Evolutionary conservation across 768 basidiomycete species (phyloP).

Genomic region (Pisolithus microcarpus): DNA sequence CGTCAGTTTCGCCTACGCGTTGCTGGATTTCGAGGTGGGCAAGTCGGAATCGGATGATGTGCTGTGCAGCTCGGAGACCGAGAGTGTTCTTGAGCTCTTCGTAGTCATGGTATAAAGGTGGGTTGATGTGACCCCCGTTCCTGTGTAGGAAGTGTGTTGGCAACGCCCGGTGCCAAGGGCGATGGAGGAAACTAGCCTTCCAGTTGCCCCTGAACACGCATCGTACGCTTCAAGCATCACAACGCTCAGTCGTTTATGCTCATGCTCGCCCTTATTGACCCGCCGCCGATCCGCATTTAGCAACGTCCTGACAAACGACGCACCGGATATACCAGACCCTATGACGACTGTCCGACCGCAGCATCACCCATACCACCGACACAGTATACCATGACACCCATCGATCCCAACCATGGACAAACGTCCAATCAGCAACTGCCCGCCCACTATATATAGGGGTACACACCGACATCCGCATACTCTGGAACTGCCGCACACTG

Average conservation of each 20-base stretch:
- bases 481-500: constrained; percentile 23
- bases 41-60: constrained; percentile 34
- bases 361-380: neutral
- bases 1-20: constrained; percentile 26
- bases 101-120: constrained; percentile 43
- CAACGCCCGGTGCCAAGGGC: neutral
- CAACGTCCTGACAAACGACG: constrained; percentile 35
- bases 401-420: too few relatives aligned
- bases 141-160: constrained; percentile 16
- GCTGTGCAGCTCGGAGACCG: constrained; percentile 33
- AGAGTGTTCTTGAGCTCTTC: constrained; percentile 28
- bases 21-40: constrained; percentile 30
- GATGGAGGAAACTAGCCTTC: constrained; percentile 29
- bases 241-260: constrained; percentile 23
- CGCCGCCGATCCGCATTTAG: constrained; percentile 24
- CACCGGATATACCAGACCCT: constrained; percentile 48
- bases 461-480: constrained; percentile 50
- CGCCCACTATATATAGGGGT: neutral
- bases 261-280: constrained; percentile 4
- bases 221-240: constrained; percentile 61
- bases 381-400: neutral
- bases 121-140: constrained; percentile 48
- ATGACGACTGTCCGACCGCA: constrained; percentile 33
- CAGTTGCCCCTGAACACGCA: constrained; percentile 47
- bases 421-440: too few relatives aligned